Base-by-base conservation (phyloP, 805 yeast genomes). In the Zygosaccharomyces gambellarensis region DNA sequence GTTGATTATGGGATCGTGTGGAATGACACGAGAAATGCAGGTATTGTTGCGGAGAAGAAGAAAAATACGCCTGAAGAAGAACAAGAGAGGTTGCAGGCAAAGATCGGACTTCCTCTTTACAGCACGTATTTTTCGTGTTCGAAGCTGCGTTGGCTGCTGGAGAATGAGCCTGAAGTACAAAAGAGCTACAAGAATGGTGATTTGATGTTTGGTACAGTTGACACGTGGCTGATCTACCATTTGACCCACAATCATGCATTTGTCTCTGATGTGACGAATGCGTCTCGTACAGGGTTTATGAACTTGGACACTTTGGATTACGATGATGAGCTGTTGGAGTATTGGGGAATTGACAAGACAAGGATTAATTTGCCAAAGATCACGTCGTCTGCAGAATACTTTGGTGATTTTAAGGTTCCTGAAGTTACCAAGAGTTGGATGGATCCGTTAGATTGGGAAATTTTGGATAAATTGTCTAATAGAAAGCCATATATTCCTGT, bases 101-200 rank as follows among this genome's bases (percentile, higher is more conserved):
- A 78, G 57, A 84, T 88, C 39, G 98, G 98, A 8, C 78, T 90
- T 59, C 96, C 96, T 29, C 73, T 90, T 41, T 60, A 60, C 41
- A 85, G 95, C 14, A 88, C 97, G 3, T 90, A 90, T 67, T 92
- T 92, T 64, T 87, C 96, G 3, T 95, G 95, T 34, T 82, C 94
- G 31, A 90, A 90, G 69, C 78, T 90, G 61, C 80, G 85, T 58
- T 90, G 98, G 98, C 72, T 90, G 52, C 73, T 90, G 50, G 92
- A 90, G 63, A 87, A 90, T 66, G 85, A 82, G 58, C 81, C 81
- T 39, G 74, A 68, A 11, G 86, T 86, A 36, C 71, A 78, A 54
- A 78, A 78, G 36, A 82, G 83, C 45, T 88, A 89, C 65, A 87
- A 85, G 48, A 71, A 73, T 39, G 92, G 90, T 44, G 85, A 85